A percentile compares a stretch with the other conserved stretches of the same genome.
phyloP scores from a whole-genome alignment of 2,329 filamentous ascomycete species.

The Epichloe sp. region DNA sequence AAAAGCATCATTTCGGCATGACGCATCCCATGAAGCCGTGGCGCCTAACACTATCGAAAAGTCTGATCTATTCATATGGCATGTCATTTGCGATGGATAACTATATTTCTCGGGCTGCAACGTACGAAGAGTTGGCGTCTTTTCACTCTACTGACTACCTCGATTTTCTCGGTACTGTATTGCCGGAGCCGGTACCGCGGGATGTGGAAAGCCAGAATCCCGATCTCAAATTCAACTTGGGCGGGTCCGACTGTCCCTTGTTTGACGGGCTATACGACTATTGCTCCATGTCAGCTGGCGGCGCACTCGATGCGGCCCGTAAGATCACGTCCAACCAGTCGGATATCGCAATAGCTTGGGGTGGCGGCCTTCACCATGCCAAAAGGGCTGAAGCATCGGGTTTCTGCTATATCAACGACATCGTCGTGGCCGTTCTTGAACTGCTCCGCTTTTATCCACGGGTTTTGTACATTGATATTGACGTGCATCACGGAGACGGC shows the following conservation, averaged over 20 bases:
- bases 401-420: conserved; percentile 99
- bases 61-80: conserved; percentile 85
- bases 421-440: conserved; percentile 84
- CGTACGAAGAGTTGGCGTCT: conserved; percentile 70
- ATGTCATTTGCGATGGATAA: conserved; percentile 96
- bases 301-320: conserved; percentile 78
- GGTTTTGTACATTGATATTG: conserved; percentile 89
- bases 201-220: conserved; percentile 53
- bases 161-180: conserved; percentile 66
- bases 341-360: conserved; percentile 96
- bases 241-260: conserved; percentile 84
- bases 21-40: conserved; percentile 99
- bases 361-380: conserved; percentile 88
- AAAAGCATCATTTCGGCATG: conserved; percentile 92
- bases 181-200: conserved; percentile 48
- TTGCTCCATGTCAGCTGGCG: conserved; percentile 84
- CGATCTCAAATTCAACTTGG: conserved; percentile 68
- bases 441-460: conserved; percentile 70
- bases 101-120: conserved; percentile 72
- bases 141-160: conserved; percentile 89
- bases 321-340: conserved; percentile 79
- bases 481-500: conserved; percentile 83
- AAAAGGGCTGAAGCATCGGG: conserved; percentile 89
- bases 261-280: conserved; percentile 95
- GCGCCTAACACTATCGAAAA: conserved; percentile 89